Percentiles rank a stretch among this genome's conserved stretches.
phyloP scores from a whole-genome alignment of 441 rosid genomes.

The Raphanus hybrid region DNA sequence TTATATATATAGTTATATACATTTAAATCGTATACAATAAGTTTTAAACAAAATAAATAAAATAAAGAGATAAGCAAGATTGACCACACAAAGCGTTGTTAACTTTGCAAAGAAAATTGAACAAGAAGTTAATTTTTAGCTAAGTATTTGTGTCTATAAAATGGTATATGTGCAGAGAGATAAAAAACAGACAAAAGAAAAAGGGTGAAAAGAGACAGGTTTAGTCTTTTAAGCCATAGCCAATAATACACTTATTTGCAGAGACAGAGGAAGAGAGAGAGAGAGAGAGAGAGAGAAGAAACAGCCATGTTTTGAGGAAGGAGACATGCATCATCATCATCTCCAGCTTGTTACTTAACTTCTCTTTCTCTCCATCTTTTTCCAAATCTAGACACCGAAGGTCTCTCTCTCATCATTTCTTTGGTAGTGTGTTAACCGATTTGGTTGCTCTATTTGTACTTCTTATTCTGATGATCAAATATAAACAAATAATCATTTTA shows the following conservation, averaged over 20 bases:
- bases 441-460: conserved; percentile 31
- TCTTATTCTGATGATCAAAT: conserved; percentile 22
- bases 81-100: background rate
- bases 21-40: background rate
- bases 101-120: conserved; percentile 1
- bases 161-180: background rate
- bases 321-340: conserved; percentile 45
- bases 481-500: background rate
- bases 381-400: conserved; percentile 40
- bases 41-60: background rate
- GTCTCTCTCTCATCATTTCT: conserved; percentile 17
- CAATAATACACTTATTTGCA: conserved; percentile 43
- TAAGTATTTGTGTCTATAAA: background rate
- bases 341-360: conserved; percentile 33
- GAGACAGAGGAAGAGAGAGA: conserved; percentile 39
- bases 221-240: conserved; percentile 43
- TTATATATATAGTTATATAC: background rate
- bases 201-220: conserved; percentile 32
- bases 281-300: conserved; percentile 23
- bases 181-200: background rate
- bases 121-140: background rate
- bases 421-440: conserved; percentile 26
- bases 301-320: conserved; percentile 49
- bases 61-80: background rate
- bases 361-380: conserved; percentile 33